A percentile compares a stretch with the other conserved stretches of the same genome.
Conservation (phyloP, 2,329 filamentous ascomycete genomes). For the Aspergillus jensenii region DNA sequence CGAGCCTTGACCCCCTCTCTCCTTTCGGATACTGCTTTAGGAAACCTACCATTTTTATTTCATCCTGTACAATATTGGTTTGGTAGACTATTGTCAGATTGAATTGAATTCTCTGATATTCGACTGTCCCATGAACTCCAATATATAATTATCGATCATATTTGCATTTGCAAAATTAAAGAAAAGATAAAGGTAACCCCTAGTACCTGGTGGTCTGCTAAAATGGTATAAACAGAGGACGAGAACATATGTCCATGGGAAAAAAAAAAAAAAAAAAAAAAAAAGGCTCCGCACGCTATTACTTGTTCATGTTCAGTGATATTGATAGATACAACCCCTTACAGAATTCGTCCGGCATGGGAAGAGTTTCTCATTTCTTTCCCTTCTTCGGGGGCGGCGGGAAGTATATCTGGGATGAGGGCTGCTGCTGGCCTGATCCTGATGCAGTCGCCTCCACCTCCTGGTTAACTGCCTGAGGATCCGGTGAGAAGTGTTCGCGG, state of each 20-base stretch:
- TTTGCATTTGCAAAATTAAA: slow-evolving; percentile 1
- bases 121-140: background rate
- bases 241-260: background rate
- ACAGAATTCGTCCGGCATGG: no score
- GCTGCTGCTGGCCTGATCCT: slow-evolving; percentile 17
- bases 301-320: background rate
- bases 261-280: background rate
- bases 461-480: slow-evolving; percentile 20
- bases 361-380: slow-evolving; percentile 20
- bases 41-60: background rate
- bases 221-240: slow-evolving; percentile 8
- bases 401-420: slow-evolving; percentile 38
- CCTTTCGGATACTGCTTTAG: background rate
- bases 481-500: slow-evolving; percentile 32
- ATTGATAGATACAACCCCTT: background rate
- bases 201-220: background rate
- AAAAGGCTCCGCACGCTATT: background rate
- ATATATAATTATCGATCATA: background rate
- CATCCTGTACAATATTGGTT: background rate
- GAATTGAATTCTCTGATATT: background rate
- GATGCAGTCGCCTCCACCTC: slow-evolving; percentile 19
- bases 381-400: slow-evolving; percentile 45
- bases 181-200: slow-evolving; percentile 1
- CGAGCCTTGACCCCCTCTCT: background rate
- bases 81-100: background rate